Evolutionary conservation across 1,139 yeast species (phyloP).

Genomic region (Geotrichum bryndzae): DNA sequence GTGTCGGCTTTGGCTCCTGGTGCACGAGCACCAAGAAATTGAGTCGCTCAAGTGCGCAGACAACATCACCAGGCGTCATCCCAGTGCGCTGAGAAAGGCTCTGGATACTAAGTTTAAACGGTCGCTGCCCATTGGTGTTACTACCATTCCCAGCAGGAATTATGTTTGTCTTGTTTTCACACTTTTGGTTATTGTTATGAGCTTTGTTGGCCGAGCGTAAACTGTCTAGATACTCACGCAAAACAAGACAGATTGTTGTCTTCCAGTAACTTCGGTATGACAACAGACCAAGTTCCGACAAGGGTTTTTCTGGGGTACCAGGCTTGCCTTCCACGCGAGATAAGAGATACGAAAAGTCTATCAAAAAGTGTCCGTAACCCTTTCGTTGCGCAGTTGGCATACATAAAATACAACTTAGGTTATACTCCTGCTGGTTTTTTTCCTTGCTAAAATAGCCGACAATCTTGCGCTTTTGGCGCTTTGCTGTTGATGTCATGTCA

Average conservation of each 20-base stretch:
- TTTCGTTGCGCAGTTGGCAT: slow-evolving; percentile 81
- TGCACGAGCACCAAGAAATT: slow-evolving; percentile 51
- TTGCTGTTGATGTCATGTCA: slow-evolving; percentile 24
- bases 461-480: slow-evolving; percentile 34
- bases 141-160: background rate
- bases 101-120: slow-evolving; percentile 1
- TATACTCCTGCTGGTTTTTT: slow-evolving; percentile 56
- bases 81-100: slow-evolving; percentile 70
- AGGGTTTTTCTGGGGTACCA: slow-evolving; percentile 95
- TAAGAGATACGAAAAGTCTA: slow-evolving; percentile 81
- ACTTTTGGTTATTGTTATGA: background rate
- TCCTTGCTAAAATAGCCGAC: slow-evolving; percentile 95
- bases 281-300: slow-evolving; percentile 76
- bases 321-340: slow-evolving; percentile 66
- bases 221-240: slow-evolving; percentile 30
- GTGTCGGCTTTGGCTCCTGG: background rate
- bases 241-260: slow-evolving; percentile 49
- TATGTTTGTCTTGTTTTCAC: background rate
- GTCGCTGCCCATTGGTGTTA: background rate
- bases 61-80: slow-evolving; percentile 73
- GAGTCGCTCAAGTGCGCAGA: slow-evolving; percentile 77
- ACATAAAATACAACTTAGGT: slow-evolving; percentile 85
- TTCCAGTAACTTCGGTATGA: slow-evolving; percentile 90
- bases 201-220: slow-evolving; percentile 23
- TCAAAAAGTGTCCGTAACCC: slow-evolving; percentile 84